Conservation (phyloP, 148 eudicot species). For the Amaranthus cruentus region DNA sequence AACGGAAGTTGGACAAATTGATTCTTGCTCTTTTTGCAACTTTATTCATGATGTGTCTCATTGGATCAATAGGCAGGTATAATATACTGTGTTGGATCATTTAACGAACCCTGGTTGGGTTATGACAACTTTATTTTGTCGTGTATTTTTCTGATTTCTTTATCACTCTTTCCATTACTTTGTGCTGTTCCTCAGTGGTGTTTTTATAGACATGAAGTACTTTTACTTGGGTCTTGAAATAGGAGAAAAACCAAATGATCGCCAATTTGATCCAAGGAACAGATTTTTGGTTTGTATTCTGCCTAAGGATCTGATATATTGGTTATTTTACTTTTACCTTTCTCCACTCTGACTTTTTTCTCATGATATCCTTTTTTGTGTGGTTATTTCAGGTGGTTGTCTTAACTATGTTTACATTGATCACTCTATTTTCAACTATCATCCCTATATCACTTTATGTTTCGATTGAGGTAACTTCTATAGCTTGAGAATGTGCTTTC, state of each 20-base stretch:
- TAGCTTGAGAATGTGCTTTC: conserved; percentile 7
- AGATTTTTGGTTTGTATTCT: conserved; percentile 66
- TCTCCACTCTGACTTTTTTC: not conserved
- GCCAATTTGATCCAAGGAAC: conserved; percentile 75
- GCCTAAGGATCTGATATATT: not conserved
- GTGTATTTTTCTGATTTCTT: conserved; percentile 2
- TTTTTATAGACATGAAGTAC: conserved; percentile 59
- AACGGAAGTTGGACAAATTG: conserved; percentile 92
- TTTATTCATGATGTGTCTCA: conserved; percentile 79
- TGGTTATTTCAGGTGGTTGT: conserved; percentile 55
- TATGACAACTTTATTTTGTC: too few species aligned
- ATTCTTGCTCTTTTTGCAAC: conserved; percentile 75
- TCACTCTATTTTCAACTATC: conserved; percentile 92
- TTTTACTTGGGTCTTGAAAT: conserved; percentile 58
- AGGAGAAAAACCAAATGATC: conserved; percentile 40
- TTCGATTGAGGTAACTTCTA: conserved; percentile 75
- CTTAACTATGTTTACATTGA: conserved; percentile 85
- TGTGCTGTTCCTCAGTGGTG: conserved; percentile 50
- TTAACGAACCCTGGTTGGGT: conserved; percentile 10
- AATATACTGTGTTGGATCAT: not conserved
- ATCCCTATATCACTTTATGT: conserved; percentile 98
- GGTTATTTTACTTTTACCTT: not conserved
- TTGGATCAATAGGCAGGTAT: conserved; percentile 95
- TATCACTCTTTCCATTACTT: not conserved
- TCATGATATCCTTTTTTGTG: not conserved